Evolutionary conservation across 495 filamentous ascomycete genomes (phyloP), one percentile per base, ranked within the genome.

Genomic region (Stereocaulon alpinum): DNA sequence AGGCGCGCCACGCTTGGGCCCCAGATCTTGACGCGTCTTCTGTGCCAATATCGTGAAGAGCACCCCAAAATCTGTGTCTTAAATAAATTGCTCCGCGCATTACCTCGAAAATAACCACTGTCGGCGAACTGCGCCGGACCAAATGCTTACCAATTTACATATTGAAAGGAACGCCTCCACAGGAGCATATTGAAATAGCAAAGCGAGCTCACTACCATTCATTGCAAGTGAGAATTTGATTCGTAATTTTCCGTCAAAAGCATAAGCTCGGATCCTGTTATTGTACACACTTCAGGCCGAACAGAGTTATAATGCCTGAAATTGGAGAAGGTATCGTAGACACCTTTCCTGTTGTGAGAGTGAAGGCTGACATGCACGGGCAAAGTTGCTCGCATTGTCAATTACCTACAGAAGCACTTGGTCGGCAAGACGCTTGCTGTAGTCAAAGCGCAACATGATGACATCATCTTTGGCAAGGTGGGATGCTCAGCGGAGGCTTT

Each of bases 391-490:
- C 89, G 93, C 18, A 80, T 92, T 56, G 88, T 93, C 37, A 84
- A 93, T 66, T 92, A 81, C 70, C 79, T 98, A 40, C 83, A 83
- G 43, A 84, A 85, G 54, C 82, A 91, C 70, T 73, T 95, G 29
- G 87, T 93, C 24, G 88, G 88, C 29, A 92, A 87, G 74, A 91
- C 81, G 4, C 83, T 97, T 61, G 72, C 76, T 29, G 79, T 76
- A 34, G 86, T 91, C 15, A 74, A 81, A 29, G 83, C 87, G 3
- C 76, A 83, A 60, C 82, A 96, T 62, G 91, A 97, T 71, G 71
- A 73, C 61, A 88, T 84, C 63, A 79, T 98, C 4, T 97, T 86
- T 70, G 90, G 90, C 60, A 95, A 95, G 73, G 89, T 82, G 11
- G 89, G 89, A 29, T 93, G 88, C 2, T 87, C 78, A 32, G 87